These are phyloP conservation scores for Schizophyllum amplum DNA, from an alignment of 1,284 basidiomycete genomes.

Conservation along the genomic window DNA sequence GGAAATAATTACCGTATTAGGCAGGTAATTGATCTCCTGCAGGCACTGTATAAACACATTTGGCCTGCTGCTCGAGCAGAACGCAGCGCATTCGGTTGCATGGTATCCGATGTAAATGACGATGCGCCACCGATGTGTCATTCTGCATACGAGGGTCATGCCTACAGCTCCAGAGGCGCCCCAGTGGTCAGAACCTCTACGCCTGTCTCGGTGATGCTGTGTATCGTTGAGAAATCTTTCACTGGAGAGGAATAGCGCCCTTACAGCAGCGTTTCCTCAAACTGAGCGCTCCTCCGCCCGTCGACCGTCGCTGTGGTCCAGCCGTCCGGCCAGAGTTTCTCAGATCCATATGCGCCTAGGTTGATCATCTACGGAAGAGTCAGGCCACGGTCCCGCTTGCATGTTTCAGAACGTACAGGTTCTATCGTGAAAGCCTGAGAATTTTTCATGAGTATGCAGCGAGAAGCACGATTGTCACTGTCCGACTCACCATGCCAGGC, in stretches of 20 bases:
- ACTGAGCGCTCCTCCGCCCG: constrained; percentile 85
- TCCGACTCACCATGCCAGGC: constrained; percentile 59
- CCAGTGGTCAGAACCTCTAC: constrained; percentile 79
- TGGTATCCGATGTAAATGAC: no score
- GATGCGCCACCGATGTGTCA: no score
- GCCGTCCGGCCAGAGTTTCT: constrained; percentile 79
- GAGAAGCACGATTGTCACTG: constrained; percentile 8
- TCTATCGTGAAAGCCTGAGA: constrained; percentile 65
- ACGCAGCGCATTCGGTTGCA: no score
- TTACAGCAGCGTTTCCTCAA: constrained; percentile 85
- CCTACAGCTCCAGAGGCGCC: background rate
- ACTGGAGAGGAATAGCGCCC: constrained; percentile 22
- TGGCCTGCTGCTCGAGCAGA: no score
- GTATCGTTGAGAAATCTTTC: constrained; percentile 11
- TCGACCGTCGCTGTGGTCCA: constrained; percentile 92
- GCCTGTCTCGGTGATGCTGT: constrained; percentile 86
- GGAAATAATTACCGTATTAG: no score
- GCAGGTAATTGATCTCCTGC: no score
- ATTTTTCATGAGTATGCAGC: background rate
- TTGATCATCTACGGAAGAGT: constrained; percentile 77
- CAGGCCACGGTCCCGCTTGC: constrained; percentile 4
- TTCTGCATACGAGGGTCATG: no score
- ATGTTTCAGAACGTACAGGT: constrained; percentile 40
- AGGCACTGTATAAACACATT: no score
- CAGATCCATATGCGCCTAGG: constrained; percentile 63